A percentile compares a stretch with the other conserved stretches of the same genome.
These are phyloP conservation scores for Rhinocladiella similis DNA, from an alignment of 2,329 filamentous ascomycete species.

Conservation along the genomic window DNA sequence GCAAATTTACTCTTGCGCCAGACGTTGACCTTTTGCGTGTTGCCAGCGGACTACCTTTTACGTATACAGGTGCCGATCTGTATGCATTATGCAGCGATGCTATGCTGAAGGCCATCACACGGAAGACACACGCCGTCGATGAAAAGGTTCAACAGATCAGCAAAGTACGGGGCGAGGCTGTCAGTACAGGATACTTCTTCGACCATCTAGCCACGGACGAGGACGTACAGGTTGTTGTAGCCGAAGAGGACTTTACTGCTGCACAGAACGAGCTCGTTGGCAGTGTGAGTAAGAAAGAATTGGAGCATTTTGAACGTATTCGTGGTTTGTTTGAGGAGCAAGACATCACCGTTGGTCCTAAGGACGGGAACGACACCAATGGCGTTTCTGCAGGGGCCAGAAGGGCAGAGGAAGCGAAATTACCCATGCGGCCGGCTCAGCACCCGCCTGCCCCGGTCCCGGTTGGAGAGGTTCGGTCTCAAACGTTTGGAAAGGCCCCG, in stretches of 20 bases:
- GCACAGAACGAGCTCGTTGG: slow-evolving; percentile 87
- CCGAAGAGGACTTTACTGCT: slow-evolving; percentile 80
- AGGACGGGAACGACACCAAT: slow-evolving; percentile 36
- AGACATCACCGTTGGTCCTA: slow-evolving; percentile 35
- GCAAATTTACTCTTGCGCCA: slow-evolving; percentile 87
- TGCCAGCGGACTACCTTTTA: slow-evolving; percentile 80
- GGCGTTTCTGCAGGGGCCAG: slow-evolving; percentile 34
- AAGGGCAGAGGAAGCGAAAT: slow-evolving; percentile 26
- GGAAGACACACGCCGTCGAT: slow-evolving; percentile 82
- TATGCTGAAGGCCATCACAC: slow-evolving; percentile 97
- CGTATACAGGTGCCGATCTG: slow-evolving; percentile 95
- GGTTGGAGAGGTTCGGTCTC: not conserved
- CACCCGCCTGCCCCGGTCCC: not conserved
- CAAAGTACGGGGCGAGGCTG: slow-evolving; percentile 42
- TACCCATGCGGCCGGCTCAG: slow-evolving; percentile 30
- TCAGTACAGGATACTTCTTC: slow-evolving; percentile 92
- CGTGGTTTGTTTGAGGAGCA: slow-evolving; percentile 73
- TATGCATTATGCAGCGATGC: slow-evolving; percentile 97
- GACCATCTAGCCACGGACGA: slow-evolving; percentile 82
- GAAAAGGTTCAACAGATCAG: slow-evolving; percentile 70
- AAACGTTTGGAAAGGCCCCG: slow-evolving; percentile 1
- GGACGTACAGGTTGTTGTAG: slow-evolving; percentile 84
- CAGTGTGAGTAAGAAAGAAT: slow-evolving; percentile 86
- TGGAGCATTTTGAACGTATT: slow-evolving; percentile 87
- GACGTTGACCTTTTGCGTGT: slow-evolving; percentile 73